Base-by-base conservation (phyloP, 352 stramenopile species). In the Aphanomyces stellatus region DNA sequence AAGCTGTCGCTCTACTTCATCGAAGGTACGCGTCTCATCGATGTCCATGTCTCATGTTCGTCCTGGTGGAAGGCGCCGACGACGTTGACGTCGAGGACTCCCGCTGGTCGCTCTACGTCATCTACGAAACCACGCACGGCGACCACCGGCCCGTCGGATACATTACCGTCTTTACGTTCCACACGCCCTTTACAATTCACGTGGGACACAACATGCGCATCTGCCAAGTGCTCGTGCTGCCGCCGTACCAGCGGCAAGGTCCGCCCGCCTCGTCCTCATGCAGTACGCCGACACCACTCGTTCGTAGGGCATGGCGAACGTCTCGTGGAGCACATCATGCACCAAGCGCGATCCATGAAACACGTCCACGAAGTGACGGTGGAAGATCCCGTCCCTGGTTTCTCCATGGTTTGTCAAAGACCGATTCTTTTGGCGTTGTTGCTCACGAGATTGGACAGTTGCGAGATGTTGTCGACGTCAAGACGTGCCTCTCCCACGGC, bases 111-210 rank as follows among this genome's bases (percentile, higher is more conserved):
- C 48, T 92, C 15, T 93, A 95, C 72, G n/a, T 90, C 22, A 72
- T 84, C 28, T 92, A 85, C 81, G 37, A 48, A 57, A 11, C 37
- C 10, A 49, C 22, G 27, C 22, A 22, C 4, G 40, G 53, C 24
- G 19, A 42, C 30, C 30, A 48, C 34, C 51, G 19, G n/a, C 53
- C 80, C 5, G 80, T 88, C 0, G 86, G 86, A 3, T 95, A 79
- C 64, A 69, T 91, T 61, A 95, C 83, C 7, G 64, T 95, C 11
- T 95, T 95, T 63, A 91, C 85, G 63, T 95, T 95, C 70, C 77
- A 69, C 55, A 91, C 90, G 55, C 86, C 86, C 13, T 70, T 91
- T 2, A 76, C 19, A 71, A 71, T 40, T 60, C 64, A 24, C 77
- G 82, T 61, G 86, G 85, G 25, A 77, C 91, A 64, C 90, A 80